phyloP scores from a whole-genome alignment of 2,329 filamentous ascomycete species.

The Fonsecaea monophora region DNA sequence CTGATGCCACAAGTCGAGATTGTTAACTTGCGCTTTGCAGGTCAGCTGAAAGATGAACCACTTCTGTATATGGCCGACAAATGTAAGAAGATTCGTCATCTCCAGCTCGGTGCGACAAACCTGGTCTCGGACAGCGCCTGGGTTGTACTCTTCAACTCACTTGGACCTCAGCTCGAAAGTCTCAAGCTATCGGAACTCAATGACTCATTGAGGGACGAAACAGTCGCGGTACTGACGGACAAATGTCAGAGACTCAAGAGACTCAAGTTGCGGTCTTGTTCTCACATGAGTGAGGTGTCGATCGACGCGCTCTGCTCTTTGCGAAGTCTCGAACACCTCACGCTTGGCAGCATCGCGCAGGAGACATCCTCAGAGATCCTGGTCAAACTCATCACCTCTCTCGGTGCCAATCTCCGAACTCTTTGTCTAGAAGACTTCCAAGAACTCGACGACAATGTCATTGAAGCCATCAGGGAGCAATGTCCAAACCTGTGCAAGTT shows the following conservation, averaged over 20 bases:
- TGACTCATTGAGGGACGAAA: conserved; percentile 76
- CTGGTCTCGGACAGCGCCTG: conserved; percentile 79
- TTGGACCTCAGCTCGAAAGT: conserved; percentile 69
- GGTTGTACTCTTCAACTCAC: conserved; percentile 70
- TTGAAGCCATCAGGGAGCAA: conserved; percentile 72
- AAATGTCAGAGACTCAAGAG: conserved; percentile 72
- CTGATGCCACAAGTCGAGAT: conserved; percentile 71
- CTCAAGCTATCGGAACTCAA: conserved; percentile 86
- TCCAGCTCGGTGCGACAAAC: conserved; percentile 85
- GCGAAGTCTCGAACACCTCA: conserved; percentile 72
- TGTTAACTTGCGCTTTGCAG: conserved; percentile 81
- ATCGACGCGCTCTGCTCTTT: conserved; percentile 70
- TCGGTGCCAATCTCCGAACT: conserved; percentile 74
- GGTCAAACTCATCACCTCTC: conserved; percentile 63
- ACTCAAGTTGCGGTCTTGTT: conserved; percentile 83
- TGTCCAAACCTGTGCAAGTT: conserved; percentile 76
- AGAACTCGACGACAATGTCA: conserved; percentile 70
- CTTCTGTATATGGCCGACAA: conserved; percentile 81
- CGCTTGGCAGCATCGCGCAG: conserved; percentile 69
- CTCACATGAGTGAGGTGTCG: conserved; percentile 71
- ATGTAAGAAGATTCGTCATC: conserved; percentile 69
- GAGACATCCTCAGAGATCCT: conserved; percentile 65
- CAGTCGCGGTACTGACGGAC: conserved; percentile 66
- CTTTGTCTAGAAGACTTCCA: conserved; percentile 75
- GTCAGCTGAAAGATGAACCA: conserved; percentile 86